Conservation (phyloP, 2,329 filamentous ascomycete genomes). For the Pestalotiopsis sp. region DNA sequence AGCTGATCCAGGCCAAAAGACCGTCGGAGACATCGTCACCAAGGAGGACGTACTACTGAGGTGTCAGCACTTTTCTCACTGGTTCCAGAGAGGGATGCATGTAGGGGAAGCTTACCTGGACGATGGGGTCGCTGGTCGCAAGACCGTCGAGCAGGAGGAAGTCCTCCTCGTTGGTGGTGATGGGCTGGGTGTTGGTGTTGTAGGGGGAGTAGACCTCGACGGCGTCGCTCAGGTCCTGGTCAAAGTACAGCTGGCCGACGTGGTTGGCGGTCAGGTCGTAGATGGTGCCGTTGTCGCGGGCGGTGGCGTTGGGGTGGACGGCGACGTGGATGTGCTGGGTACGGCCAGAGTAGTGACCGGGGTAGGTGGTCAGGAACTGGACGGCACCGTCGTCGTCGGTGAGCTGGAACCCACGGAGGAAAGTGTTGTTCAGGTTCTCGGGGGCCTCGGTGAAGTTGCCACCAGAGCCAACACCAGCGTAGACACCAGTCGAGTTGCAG, state of each 20-base stretch:
- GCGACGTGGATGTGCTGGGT: conserved; percentile 52
- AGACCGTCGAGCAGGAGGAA: conserved; percentile 5
- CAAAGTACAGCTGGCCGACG: conserved; percentile 67
- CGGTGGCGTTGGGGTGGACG: conserved; percentile 41
- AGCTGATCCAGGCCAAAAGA: conserved; percentile 49
- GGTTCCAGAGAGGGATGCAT: neutral
- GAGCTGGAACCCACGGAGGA: conserved; percentile 41
- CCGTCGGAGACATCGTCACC: conserved; percentile 50
- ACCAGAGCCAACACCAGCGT: conserved; percentile 43
- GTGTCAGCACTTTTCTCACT: neutral
- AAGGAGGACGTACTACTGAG: conserved; percentile 46
- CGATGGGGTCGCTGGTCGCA: conserved; percentile 8
- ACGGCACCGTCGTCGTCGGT: conserved; percentile 42
- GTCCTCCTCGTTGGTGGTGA: conserved; percentile 8
- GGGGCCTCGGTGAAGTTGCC: conserved; percentile 36
- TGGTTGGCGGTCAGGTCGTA: conserved; percentile 47
- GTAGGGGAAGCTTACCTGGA: conserved; percentile 32
- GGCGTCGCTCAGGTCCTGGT: conserved; percentile 54
- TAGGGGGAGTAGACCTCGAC: conserved; percentile 4
- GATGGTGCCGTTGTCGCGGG: conserved; percentile 47
- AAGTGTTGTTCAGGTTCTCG: conserved; percentile 43
- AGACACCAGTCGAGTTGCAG: conserved; percentile 47
- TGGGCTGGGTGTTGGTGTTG: conserved; percentile 6
- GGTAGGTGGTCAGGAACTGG: conserved; percentile 43
- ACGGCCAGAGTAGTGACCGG: conserved; percentile 46